Evolutionary conservation across 495 filamentous ascomycete species (phyloP), one percentile per base, ranked within the genome.

Genomic region (Extremus antarcticus): DNA sequence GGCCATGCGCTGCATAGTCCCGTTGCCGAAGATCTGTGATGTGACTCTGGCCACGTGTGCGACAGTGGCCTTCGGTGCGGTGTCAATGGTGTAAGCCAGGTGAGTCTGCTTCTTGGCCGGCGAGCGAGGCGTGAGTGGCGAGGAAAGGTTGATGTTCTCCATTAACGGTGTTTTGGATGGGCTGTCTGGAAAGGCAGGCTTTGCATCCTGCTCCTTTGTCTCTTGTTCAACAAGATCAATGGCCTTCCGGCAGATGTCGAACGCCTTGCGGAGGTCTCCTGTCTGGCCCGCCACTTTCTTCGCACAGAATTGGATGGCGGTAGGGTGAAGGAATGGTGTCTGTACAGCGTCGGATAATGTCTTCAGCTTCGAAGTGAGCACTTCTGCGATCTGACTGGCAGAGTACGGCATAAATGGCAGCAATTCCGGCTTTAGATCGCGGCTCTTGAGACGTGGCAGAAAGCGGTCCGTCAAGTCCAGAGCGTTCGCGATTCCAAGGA

Each of bases 401-500:
- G 83, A 87, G 70, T 97, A 99, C 3, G 92, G 94, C 40, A 95
- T 72, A 67, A 99, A 95, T 2, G 92, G 89, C 16, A 99, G 81
- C 1, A 96, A 76, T 41, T 84, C 82, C 15, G 92, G 92, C 69
- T 88, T 92, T 51, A 97, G 71, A 57, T 90, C 91, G 48, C 89
- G 86, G 1, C 89, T 84, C 71, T 96, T 97, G 21, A 99, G 76
- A 11, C 92, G 85, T 32, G 94, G 92, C 17, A 99, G 80, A 57
- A 95, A 94, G 19, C 94, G 87, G 64, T 96, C 90, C 0, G 94
- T 96, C 40, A 99, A 71, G 64, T 99, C 92, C 51, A 99, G 76
- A 1, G 92, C 94, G 63, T 99, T 99, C 48, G 92, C 94, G 63
- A 99, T 96, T 39, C 92, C 92, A 39, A 99, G 78, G 22, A 97